Evolutionary conservation across 176 grass and related monocot species (phyloP).

Genomic region (Carex parvula): DNA sequence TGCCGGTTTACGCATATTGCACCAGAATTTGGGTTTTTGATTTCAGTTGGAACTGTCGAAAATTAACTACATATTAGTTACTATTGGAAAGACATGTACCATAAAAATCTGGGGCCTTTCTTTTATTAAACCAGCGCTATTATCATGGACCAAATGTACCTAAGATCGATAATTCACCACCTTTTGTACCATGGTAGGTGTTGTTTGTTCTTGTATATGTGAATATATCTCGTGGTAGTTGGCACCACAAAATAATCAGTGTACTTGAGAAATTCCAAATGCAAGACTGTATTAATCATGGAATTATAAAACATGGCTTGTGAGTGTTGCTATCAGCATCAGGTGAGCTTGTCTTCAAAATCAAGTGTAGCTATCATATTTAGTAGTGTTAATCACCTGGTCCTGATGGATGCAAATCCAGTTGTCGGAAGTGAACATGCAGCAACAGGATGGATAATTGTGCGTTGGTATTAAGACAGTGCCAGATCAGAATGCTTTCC

Average conservation of each 20-base stretch:
- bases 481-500: not conserved
- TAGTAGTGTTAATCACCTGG: not conserved
- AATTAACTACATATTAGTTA: not conserved
- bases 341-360: slow-evolving; percentile 2
- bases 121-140: not conserved
- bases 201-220: not conserved
- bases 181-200: not conserved
- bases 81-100: not conserved
- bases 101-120: not conserved
- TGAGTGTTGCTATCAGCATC: slow-evolving; percentile 11
- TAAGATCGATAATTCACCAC: not conserved
- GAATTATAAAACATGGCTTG: not conserved
- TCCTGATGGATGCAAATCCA: not conserved
- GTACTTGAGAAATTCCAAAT: not conserved
- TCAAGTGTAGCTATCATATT: not conserved
- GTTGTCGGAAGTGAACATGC: not conserved
- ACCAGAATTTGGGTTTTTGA: not conserved
- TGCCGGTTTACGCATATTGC: not conserved
- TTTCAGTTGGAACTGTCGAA: not conserved
- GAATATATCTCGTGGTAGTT: not conserved
- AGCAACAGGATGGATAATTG: not conserved
- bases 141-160: not conserved
- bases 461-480: not conserved
- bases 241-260: not conserved
- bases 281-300: not conserved